Percentiles rank a stretch among this genome's conserved stretches.
Conservation (phyloP, 352 stramenopile species). For the Peronospora destructor region DNA sequence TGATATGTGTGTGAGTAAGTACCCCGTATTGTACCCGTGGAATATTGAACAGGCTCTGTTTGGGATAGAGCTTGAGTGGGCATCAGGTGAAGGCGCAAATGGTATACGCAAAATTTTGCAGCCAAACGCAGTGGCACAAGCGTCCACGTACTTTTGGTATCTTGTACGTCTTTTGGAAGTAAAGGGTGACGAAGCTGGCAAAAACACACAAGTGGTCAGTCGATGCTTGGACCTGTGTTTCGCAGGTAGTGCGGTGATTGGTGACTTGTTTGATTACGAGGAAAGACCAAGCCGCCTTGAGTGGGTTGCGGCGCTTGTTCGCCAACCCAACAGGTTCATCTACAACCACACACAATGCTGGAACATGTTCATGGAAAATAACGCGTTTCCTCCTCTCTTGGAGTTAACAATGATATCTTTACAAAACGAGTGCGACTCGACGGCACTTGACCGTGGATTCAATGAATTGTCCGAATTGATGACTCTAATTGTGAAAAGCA, state of each 20-base stretch:
- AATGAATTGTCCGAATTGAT: conserved; percentile 43
- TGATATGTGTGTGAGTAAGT: conserved; percentile 63
- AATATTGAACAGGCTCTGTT: conserved; percentile 80
- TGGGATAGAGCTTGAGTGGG: conserved; percentile 40
- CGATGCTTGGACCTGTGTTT: conserved; percentile 64
- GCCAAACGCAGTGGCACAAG: conserved; percentile 40
- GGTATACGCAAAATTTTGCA: conserved; percentile 25
- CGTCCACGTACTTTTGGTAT: conserved; percentile 64
- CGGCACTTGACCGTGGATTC: conserved; percentile 20
- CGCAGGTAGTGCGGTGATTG: conserved; percentile 33
- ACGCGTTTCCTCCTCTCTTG: conserved; percentile 38
- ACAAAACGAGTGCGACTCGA: conserved; percentile 4
- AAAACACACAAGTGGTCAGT: conserved; percentile 45
- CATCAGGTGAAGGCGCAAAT: conserved; percentile 21
- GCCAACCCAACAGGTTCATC: conserved; percentile 34
- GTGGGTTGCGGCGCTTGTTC: conserved; percentile 46
- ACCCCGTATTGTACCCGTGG: conserved; percentile 67
- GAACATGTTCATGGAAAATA: conserved; percentile 47
- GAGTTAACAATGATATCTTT: conserved; percentile 48
- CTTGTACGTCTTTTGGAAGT: conserved; percentile 58
- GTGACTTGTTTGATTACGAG: conserved; percentile 45
- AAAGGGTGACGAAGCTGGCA: conserved; percentile 34
- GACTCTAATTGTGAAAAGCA: conserved; percentile 33
- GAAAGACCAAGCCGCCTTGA: conserved; percentile 18
- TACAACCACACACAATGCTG: conserved; percentile 56